These are phyloP conservation scores for Mycena amicta DNA, from an alignment of 768 basidiomycete species.

Conservation along the genomic window DNA sequence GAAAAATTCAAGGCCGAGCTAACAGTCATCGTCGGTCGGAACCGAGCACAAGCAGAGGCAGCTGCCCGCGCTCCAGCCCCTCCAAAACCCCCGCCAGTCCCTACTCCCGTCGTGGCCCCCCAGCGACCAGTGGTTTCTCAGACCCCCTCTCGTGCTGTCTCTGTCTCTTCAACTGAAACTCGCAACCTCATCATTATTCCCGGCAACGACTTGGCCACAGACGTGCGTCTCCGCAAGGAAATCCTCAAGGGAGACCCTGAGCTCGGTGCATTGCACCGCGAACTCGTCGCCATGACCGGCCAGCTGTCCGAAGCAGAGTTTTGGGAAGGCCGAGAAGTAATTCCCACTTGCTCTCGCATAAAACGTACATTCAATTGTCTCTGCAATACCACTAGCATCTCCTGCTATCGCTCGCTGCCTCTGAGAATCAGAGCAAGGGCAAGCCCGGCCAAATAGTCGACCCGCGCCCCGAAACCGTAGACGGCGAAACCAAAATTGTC, in stretches of 20 bases:
- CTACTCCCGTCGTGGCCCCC: constrained; percentile 34
- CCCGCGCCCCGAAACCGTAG: constrained; percentile 82
- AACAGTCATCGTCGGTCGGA: constrained; percentile 74
- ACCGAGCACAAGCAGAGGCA: constrained; percentile 51
- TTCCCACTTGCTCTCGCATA: constrained; percentile 12
- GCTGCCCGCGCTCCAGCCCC: constrained; percentile 33
- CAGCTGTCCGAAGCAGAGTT: constrained; percentile 93
- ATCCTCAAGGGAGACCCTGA: constrained; percentile 80
- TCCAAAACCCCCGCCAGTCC: constrained; percentile 23
- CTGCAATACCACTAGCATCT: constrained; percentile 56
- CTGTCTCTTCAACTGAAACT: constrained; percentile 47
- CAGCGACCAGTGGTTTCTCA: constrained; percentile 40
- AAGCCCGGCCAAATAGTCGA: constrained; percentile 85
- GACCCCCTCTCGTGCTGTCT: constrained; percentile 62
- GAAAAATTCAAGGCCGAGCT: constrained; percentile 83
- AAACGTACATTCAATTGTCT: constrained; percentile 20
- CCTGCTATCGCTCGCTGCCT: constrained; percentile 72
- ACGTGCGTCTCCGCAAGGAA: constrained; percentile 76
- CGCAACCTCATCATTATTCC: constrained; percentile 42
- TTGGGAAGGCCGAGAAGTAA: constrained; percentile 94
- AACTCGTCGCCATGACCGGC: constrained; percentile 75
- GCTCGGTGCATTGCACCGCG: constrained; percentile 78
- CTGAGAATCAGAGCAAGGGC: constrained; percentile 76
- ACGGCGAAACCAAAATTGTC: constrained; percentile 86
- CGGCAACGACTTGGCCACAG: constrained; percentile 60